Conservation (phyloP, 129 eudicot species). For the Tagetes erecta region DNA sequence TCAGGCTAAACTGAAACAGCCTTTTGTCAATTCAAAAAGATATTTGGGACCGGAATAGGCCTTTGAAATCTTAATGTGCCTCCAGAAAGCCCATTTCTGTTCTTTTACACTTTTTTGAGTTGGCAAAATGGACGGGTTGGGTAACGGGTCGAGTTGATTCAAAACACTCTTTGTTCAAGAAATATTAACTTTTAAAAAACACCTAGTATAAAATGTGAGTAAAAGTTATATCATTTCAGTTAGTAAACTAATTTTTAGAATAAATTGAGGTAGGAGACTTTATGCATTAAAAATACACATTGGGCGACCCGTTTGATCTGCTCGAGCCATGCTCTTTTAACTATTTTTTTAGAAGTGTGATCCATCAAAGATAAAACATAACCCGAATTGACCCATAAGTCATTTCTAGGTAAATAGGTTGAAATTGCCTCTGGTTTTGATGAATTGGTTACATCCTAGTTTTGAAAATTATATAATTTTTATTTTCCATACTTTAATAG, state of each 20-base stretch:
- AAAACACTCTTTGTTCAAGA: neutral
- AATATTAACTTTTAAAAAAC: neutral
- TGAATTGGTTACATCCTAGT: conserved; percentile 10
- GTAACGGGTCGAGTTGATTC: neutral
- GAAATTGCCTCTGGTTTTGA: conserved; percentile 10
- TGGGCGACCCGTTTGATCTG: neutral
- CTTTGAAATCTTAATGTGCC: neutral
- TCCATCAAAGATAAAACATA: neutral
- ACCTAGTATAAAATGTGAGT: neutral
- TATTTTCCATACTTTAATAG: conserved; percentile 7
- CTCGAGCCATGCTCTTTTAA: neutral
- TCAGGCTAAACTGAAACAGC: neutral
- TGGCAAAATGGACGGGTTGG: conserved; percentile 4
- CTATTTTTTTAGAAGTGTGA: neutral
- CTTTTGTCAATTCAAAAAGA: neutral
- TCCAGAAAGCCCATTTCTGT: neutral
- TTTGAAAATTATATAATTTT: conserved; percentile 2
- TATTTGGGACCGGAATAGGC: neutral
- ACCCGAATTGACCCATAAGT: neutral
- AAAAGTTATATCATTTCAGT: neutral
- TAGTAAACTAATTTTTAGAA: neutral
- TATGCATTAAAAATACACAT: neutral
- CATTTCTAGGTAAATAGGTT: neutral
- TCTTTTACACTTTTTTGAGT: neutral
- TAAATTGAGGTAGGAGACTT: neutral